Percentiles rank a stretch among this genome's conserved stretches.
Evolutionary conservation across 2,329 filamentous ascomycete species (phyloP).

Genomic region (Sordariomycetes sp.): DNA sequence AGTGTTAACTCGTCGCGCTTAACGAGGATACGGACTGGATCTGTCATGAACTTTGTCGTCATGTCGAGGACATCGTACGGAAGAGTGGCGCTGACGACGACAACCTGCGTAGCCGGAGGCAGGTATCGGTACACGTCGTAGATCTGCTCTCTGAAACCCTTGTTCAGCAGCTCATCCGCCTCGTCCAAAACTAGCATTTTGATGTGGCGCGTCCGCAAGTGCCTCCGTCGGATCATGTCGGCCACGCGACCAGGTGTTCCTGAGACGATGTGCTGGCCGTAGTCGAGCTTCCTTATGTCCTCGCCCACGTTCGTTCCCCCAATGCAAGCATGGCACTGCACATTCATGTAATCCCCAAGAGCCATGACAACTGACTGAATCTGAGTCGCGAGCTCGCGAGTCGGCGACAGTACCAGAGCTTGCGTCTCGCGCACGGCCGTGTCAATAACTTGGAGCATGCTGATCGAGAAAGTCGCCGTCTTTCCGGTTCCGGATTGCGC

Average conservation of each 20-base stretch:
- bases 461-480: conserved; percentile 93
- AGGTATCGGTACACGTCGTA: conserved; percentile 98
- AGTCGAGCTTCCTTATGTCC: conserved; percentile 94
- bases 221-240: conserved; percentile 52
- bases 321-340: conserved; percentile 97
- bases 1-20: conserved; percentile 98
- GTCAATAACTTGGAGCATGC: conserved; percentile 91
- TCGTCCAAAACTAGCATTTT: conserved; percentile 56
- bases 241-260: conserved; percentile 91
- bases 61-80: conserved; percentile 98
- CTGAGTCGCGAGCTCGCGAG: conserved; percentile 92
- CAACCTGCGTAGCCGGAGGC: conserved; percentile 94
- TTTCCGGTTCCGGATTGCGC: conserved; percentile 96
- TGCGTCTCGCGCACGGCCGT: conserved; percentile 88
- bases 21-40: conserved; percentile 90
- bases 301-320: conserved; percentile 96
- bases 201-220: conserved; percentile 51
- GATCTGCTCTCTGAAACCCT: conserved; percentile 96
- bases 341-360: conserved; percentile 99
- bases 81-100: conserved; percentile 91
- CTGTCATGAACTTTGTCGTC: conserved; percentile 99
- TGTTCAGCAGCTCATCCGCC: conserved; percentile 65
- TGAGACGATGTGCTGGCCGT: conserved; percentile 95
- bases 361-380: conserved; percentile 98
- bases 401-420: conserved; percentile 90